A percentile compares a stretch with the other conserved stretches of the same genome.
Conservation (phyloP, 1,284 basidiomycete genomes). For the Ustilago sp. region DNA sequence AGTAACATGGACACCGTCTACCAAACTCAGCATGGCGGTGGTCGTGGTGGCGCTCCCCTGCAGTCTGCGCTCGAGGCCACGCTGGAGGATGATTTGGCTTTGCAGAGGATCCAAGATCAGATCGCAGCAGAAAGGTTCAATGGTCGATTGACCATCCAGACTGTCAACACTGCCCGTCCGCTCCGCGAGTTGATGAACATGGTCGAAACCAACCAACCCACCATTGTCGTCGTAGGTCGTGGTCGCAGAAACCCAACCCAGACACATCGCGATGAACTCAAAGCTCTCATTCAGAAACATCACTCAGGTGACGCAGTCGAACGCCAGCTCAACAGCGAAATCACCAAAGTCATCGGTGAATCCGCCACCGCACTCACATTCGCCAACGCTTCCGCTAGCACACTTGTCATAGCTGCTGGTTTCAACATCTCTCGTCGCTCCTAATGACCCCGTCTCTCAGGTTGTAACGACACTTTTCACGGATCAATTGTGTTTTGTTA, state of each 20-base stretch:
- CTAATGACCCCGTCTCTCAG: not conserved
- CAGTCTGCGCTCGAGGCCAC: slow-evolving; percentile 54
- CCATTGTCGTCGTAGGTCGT: slow-evolving; percentile 58
- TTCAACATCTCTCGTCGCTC: slow-evolving; percentile 17
- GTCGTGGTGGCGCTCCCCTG: slow-evolving; percentile 8
- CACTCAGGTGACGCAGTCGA: slow-evolving; percentile 29
- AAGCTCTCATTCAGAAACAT: slow-evolving; percentile 34
- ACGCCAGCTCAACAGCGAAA: slow-evolving; percentile 56
- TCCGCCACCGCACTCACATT: slow-evolving; percentile 54
- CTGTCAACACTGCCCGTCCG: slow-evolving; percentile 35
- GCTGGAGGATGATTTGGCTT: slow-evolving; percentile 59
- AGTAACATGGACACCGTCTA: slow-evolving; percentile 60
- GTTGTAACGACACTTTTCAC: not conserved
- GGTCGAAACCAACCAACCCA: slow-evolving; percentile 33
- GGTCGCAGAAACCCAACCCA: slow-evolving; percentile 59
- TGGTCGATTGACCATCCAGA: slow-evolving; percentile 29
- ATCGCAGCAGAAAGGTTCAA: slow-evolving; percentile 30
- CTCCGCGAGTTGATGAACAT: slow-evolving; percentile 34
- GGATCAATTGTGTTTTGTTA: not conserved
- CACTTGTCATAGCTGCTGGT: slow-evolving; percentile 57
- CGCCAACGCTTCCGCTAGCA: slow-evolving; percentile 28
- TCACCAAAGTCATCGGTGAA: slow-evolving; percentile 63
- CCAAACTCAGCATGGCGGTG: slow-evolving; percentile 34
- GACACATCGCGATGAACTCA: slow-evolving; percentile 62
- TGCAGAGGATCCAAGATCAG: slow-evolving; percentile 45